Evolutionary conservation across 2,329 filamentous ascomycete species (phyloP), one percentile per base, ranked within the genome.

Genomic region (Colletotrichum costaricense): DNA sequence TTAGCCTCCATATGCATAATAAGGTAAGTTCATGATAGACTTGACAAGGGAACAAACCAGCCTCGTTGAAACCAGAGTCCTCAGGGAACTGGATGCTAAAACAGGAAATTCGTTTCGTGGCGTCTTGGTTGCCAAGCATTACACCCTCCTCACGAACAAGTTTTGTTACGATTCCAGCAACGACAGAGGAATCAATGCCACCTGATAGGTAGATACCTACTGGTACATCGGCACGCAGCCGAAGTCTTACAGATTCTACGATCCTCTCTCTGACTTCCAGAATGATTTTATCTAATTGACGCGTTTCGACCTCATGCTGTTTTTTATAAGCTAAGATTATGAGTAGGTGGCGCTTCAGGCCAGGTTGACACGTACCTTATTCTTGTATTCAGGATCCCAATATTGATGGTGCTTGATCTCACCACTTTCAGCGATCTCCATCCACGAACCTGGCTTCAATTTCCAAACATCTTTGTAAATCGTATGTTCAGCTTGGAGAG

Each of bases 171-270:
- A 91, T 89, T 2, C 89, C 89, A 6, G 89, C 89, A 33, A 91
- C 79, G 2, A 85, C 82, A 0, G 88, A 90, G 0, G 88, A 90
- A 76, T 91, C 89, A 55, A 91, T 85, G 1, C 89, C 90, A 2
- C 90, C 89, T 19, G 84, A 87, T 0, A 91, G 80, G 69, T 89
- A 91, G 67, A 91, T 81, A 2, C 88, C 89, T 3, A 91, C 82
- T 0, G 88, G 88, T 0, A 91, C 89, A 77, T 91, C 89, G 1
- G 89, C 89, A 24, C 86, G 83, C 7, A 91, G 80, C 8, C 89
- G 85, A 28, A 89, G 74, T 14, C 84, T 83, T 7, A 91, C 81
- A 0, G 88, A 83, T 49, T 91, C 87, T 1, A 89, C 77, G 8
- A 91, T 75, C 2, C 82, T 82, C 49, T 87, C 79, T 7, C 88